These are phyloP conservation scores for Lactifluus echinatus DNA, from an alignment of 768 basidiomycete genomes.

Conservation along the genomic window DNA sequence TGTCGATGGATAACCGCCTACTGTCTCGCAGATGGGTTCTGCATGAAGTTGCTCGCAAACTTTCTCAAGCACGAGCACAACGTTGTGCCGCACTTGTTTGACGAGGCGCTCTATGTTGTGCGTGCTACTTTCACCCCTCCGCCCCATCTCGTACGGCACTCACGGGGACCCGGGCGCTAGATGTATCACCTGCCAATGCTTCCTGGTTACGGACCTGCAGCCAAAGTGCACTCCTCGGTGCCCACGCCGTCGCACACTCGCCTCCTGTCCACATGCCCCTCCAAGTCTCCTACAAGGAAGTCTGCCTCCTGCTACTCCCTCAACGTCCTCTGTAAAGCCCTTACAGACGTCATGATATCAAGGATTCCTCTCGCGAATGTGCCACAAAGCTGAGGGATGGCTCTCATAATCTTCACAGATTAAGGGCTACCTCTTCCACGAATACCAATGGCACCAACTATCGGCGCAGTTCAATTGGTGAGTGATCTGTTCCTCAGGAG, in stretches of 20 bases:
- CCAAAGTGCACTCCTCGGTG: slow-evolving; percentile 78
- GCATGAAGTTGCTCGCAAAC: slow-evolving; percentile 73
- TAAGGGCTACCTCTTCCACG: slow-evolving; percentile 16
- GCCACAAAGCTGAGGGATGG: slow-evolving; percentile 30
- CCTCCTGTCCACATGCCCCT: slow-evolving; percentile 41
- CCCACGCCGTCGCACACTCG: slow-evolving; percentile 41
- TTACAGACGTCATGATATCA: slow-evolving; percentile 62
- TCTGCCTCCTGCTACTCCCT: slow-evolving; percentile 67
- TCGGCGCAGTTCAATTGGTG: slow-evolving; percentile 14
- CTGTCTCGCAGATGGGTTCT: slow-evolving; percentile 77
- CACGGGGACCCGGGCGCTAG: slow-evolving; percentile 33
- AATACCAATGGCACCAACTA: background rate
- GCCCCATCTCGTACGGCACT: background rate
- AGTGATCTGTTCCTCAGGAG: slow-evolving; percentile 18
- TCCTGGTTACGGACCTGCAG: slow-evolving; percentile 81
- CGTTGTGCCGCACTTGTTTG: slow-evolving; percentile 76
- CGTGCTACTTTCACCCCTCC: slow-evolving; percentile 28
- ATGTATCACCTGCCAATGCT: slow-evolving; percentile 88
- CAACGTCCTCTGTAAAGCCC: slow-evolving; percentile 64
- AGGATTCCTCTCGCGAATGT: slow-evolving; percentile 24
- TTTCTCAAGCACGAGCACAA: slow-evolving; percentile 94
- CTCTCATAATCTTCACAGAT: slow-evolving; percentile 42
- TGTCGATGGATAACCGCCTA: slow-evolving; percentile 83
- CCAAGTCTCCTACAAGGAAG: slow-evolving; percentile 45
- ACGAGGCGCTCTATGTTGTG: slow-evolving; percentile 90